A percentile compares a stretch with the other conserved stretches of the same genome.
phyloP scores from a whole-genome alignment of 805 yeast species.

The Wickerhamomyces mucosus region DNA sequence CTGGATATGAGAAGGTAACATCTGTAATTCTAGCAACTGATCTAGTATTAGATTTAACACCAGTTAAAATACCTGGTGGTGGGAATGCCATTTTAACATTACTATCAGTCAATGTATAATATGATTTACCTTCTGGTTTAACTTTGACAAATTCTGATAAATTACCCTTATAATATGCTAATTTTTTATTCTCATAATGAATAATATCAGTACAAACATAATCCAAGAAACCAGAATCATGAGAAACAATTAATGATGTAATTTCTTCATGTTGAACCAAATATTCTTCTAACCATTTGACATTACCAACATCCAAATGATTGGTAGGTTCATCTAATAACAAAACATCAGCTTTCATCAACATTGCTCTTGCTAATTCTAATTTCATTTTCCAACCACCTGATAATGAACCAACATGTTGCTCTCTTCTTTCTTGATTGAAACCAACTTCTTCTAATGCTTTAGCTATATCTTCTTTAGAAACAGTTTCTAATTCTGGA shows the following conservation, averaged over 20 bases:
- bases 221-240: conserved; percentile 95
- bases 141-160: conserved; percentile 84
- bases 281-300: conserved; percentile 89
- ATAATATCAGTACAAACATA: conserved; percentile 93
- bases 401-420: conserved; percentile 86
- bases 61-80: conserved; percentile 95
- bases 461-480: conserved; percentile 57
- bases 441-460: conserved; percentile 87
- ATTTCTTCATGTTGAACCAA: conserved; percentile 73
- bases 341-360: conserved; percentile 92
- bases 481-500: conserved; percentile 61
- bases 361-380: conserved; percentile 97
- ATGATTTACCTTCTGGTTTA: conserved; percentile 93
- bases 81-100: conserved; percentile 97
- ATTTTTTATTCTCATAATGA: conserved; percentile 91
- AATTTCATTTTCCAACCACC: conserved; percentile 99
- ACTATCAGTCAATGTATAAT: conserved; percentile 87
- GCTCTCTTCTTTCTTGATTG: conserved; percentile 80
- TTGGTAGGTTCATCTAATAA: conserved; percentile 97
- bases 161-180: conserved; percentile 94
- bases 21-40: conserved; percentile 83
- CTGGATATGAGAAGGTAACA: conserved; percentile 87
- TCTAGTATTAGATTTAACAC: conserved; percentile 90
- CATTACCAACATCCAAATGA: conserved; percentile 92
- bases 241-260: conserved; percentile 93